Evolutionary conservation across 106 monocot species (phyloP).

Genomic region (Amphibolis antarctica): DNA sequence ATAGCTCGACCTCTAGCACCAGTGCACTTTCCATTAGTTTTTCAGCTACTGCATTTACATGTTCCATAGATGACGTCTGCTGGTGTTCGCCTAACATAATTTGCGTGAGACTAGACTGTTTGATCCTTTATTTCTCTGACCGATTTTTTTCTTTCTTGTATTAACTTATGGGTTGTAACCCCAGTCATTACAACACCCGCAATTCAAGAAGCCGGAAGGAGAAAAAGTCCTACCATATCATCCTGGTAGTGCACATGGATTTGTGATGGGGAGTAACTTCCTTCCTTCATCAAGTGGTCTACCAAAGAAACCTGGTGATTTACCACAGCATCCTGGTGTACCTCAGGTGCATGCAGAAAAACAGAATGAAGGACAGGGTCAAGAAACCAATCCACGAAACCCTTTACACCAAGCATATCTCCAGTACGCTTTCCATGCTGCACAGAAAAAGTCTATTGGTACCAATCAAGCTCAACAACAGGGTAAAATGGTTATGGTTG

Average conservation of each 20-base stretch:
- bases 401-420: slow-evolving; percentile 56
- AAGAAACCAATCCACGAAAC: slow-evolving; percentile 37
- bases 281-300: slow-evolving; percentile 37
- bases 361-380: slow-evolving; percentile 28
- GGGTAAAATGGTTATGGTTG: slow-evolving; percentile 26
- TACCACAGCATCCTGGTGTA: slow-evolving; percentile 17
- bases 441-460: slow-evolving; percentile 58
- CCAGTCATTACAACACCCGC: slow-evolving; percentile 24
- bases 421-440: slow-evolving; percentile 54
- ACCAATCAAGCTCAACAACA: slow-evolving; percentile 42
- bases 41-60: too few relatives aligned
- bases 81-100: not conserved
- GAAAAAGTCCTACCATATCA: slow-evolving; percentile 31
- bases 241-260: slow-evolving; percentile 42
- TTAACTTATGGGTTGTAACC: not conserved
- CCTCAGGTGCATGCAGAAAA: slow-evolving; percentile 26
- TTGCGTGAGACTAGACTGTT: not conserved
- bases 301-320: slow-evolving; percentile 22
- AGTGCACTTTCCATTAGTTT: too few relatives aligned
- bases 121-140: not conserved
- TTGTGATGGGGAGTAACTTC: slow-evolving; percentile 29
- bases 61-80: not conserved
- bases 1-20: too few relatives aligned
- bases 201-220: slow-evolving; percentile 48
- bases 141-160: not conserved